Evolutionary conservation across 2,329 filamentous ascomycete genomes (phyloP), one percentile per base, ranked within the genome.

Genomic region (Colletotrichum salicis): DNA sequence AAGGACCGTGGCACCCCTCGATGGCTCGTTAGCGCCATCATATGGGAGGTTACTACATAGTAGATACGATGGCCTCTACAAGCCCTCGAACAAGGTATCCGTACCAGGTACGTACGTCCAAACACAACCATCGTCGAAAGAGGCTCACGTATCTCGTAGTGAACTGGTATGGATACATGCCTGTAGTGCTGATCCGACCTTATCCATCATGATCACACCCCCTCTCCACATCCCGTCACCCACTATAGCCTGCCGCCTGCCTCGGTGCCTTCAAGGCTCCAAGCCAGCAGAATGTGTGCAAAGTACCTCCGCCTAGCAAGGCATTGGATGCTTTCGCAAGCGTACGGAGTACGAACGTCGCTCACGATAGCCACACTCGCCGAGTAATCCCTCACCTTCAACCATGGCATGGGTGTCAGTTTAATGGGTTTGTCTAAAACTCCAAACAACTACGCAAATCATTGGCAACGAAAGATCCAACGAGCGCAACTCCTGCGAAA

Each of bases 151-250:
- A 55, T 29, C 22, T 15, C 52, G 52, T 37, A 57, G 52, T 64
- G 35, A 60, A 58, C 51, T 35, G 29, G 29, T 60, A 27, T 63
- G 5, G 13, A 41, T 4, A 41, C 37, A 19, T 35, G 51, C 31
- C 55, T 45, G 41, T 60, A 48, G 69, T 37, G 59, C 69, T 55
- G 54, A 69, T 68, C 41, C 51, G 54, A 62, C 33, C n/a, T 33
- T 48, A 52, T 70, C 37, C 54, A 68, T 71, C 64, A 58, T 71
- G 58, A 71, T 63, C 57, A 45, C 41, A 45, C 41, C n/a, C 56
- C 37, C 57, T 62, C 51, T 31, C 31, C 52, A 57, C n/a, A 27
- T 13, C 41, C 51, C 51, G 22, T 35, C 11, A 48, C 65, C n/a
- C 35, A 37, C 31, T 13, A 15, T 19, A 15, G 37, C 37, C 37